Percentiles rank a stretch among this genome's conserved stretches.
phyloP scores from a whole-genome alignment of 1,139 yeast genomes.

The Candida sp. region DNA sequence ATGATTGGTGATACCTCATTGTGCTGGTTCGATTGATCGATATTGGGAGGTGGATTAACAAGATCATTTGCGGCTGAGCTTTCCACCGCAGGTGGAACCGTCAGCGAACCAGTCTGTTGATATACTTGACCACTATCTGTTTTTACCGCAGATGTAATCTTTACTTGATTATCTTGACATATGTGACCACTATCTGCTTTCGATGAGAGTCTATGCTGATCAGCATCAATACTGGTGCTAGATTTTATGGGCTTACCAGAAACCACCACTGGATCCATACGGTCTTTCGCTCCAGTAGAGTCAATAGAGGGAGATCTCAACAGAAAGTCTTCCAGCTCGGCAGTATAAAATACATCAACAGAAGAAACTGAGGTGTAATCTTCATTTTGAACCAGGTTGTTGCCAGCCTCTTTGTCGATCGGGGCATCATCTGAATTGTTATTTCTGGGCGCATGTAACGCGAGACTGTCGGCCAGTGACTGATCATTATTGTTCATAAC shows the following conservation, averaged over 20 bases:
- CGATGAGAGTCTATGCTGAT: neutral
- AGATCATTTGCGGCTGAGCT: neutral
- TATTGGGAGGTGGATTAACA: neutral
- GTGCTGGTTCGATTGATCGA: neutral
- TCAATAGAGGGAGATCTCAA: neutral
- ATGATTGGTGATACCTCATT: neutral
- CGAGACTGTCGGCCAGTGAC: too few relatives aligned
- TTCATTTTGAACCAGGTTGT: neutral
- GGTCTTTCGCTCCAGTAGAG: neutral
- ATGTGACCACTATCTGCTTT: neutral
- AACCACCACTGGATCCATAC: neutral
- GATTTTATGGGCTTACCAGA: neutral
- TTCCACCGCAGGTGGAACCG: too few relatives aligned
- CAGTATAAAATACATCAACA: neutral
- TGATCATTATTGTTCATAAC: too few relatives aligned
- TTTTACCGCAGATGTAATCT: neutral
- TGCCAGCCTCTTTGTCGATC: too few relatives aligned
- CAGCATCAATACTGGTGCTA: neutral
- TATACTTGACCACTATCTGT: neutral
- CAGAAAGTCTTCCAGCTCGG: neutral
- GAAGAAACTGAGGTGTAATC: neutral
- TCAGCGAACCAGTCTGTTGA: neutral
- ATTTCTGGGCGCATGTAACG: too few relatives aligned
- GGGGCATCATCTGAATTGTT: too few relatives aligned
- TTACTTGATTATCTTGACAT: neutral